phyloP scores from a whole-genome alignment of 108 stramenopile genomes.

The Stephanodiscus triporus region DNA sequence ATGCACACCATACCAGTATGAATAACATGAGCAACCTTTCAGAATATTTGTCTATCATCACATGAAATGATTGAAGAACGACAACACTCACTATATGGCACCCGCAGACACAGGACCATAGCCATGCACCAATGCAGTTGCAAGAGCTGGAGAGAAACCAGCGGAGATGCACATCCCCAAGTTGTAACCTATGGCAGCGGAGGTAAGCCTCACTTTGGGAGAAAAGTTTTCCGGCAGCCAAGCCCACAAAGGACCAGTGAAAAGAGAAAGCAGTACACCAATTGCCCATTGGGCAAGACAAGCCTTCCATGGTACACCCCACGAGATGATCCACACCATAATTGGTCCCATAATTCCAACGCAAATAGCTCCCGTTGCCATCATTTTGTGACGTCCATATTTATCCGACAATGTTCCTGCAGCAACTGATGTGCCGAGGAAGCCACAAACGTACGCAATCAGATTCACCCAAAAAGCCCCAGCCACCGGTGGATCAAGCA shows the following conservation, averaged over 20 bases:
- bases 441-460: slow-evolving; percentile 42
- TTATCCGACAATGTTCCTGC: slow-evolving; percentile 61
- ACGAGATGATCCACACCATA: slow-evolving; percentile 51
- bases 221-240: slow-evolving; percentile 73
- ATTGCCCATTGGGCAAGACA: slow-evolving; percentile 58
- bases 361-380: slow-evolving; percentile 51
- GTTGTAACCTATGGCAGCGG: slow-evolving; percentile 66
- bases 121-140: slow-evolving; percentile 56
- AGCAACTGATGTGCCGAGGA: slow-evolving; percentile 46
- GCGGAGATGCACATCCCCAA: slow-evolving; percentile 62
- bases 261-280: slow-evolving; percentile 61
- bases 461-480: slow-evolving; percentile 75
- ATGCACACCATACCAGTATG: not conserved
- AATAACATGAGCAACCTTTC: not conserved
- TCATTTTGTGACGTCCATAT: slow-evolving; percentile 53
- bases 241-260: slow-evolving; percentile 61
- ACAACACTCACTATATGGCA: slow-evolving; percentile 34
- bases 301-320: slow-evolving; percentile 40
- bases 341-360: slow-evolving; percentile 53
- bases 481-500: slow-evolving; percentile 62
- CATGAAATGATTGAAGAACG: not conserved
- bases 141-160: slow-evolving; percentile 65
- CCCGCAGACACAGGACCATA: slow-evolving; percentile 52
- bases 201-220: slow-evolving; percentile 62
- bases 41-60: not conserved